Conservation (phyloP, 345 rosid genomes). For the Hibiscus tridactylites region DNA sequence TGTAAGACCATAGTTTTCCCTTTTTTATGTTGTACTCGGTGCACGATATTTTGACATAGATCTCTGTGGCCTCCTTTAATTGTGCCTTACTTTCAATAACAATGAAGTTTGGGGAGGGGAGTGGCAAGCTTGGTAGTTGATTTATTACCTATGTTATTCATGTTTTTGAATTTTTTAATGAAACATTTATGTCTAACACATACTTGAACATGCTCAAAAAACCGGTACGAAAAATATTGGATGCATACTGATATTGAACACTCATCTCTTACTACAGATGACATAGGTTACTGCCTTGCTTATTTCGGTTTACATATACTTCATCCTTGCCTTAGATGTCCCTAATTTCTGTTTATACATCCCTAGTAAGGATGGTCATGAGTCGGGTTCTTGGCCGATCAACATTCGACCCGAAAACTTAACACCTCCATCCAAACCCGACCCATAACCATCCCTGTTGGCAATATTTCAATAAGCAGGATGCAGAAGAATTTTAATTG, state of each 20-base stretch:
- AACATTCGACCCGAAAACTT: too few species aligned
- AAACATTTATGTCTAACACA: not conserved
- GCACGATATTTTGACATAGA: conserved; percentile 12
- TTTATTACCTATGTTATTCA: not conserved
- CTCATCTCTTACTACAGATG: not conserved
- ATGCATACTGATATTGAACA: not conserved
- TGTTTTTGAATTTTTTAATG: not conserved
- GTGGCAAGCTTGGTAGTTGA: not conserved
- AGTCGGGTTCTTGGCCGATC: too few species aligned
- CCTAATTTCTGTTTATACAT: too few species aligned
- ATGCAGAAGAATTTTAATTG: too few species aligned
- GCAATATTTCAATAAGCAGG: too few species aligned
- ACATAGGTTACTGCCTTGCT: too few species aligned
- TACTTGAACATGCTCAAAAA: not conserved
- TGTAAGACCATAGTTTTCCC: not conserved
- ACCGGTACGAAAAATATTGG: not conserved
- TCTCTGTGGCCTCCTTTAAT: not conserved
- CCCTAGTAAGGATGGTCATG: too few species aligned
- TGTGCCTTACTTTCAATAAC: not conserved
- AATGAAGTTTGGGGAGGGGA: not conserved
- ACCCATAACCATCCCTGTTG: too few species aligned
- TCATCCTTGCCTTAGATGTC: too few species aligned
- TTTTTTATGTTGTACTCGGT: not conserved
- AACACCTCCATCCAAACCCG: too few species aligned
- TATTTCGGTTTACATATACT: too few species aligned